A percentile compares a stretch with the other conserved stretches of the same genome.
Evolutionary conservation across 2,329 filamentous ascomycete genomes (phyloP).

Genomic region (Cryphonectria parasitica): DNA sequence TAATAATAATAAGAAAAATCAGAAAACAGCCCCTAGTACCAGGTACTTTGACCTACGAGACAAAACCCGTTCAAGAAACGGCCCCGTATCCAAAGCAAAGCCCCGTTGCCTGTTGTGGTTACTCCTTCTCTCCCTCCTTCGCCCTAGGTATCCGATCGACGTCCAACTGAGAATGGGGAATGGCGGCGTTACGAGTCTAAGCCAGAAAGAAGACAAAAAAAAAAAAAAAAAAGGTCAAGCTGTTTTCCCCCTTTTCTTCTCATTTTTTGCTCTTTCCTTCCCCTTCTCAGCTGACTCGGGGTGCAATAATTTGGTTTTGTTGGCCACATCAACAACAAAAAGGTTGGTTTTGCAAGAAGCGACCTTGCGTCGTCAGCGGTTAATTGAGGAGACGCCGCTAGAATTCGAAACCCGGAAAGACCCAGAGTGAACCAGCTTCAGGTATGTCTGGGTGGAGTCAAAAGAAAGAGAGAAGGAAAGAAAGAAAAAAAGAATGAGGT

Average conservation of each 20-base stretch:
- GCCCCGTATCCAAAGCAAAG: neutral
- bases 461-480: too few relatives aligned
- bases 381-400: constrained; percentile 2
- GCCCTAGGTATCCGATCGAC: neutral
- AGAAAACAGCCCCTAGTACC: neutral
- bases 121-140: neutral
- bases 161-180: too few relatives aligned
- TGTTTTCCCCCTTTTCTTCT: neutral
- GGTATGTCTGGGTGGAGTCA: too few relatives aligned
- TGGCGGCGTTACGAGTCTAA: too few relatives aligned
- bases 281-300: too few relatives aligned
- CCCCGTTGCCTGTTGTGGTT: constrained; percentile 5
- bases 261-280: too few relatives aligned
- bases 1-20: neutral
- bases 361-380: constrained; percentile 7
- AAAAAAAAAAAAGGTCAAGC: neutral
- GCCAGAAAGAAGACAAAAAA: neutral
- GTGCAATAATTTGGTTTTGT: neutral
- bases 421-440: neutral
- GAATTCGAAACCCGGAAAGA: constrained; percentile 5
- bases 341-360: neutral
- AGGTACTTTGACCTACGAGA: neutral
- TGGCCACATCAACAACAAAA: neutral
- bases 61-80: neutral
- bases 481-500: neutral